phyloP scores from a whole-genome alignment of 352 stramenopile species.

The Pythium folliculosum region DNA sequence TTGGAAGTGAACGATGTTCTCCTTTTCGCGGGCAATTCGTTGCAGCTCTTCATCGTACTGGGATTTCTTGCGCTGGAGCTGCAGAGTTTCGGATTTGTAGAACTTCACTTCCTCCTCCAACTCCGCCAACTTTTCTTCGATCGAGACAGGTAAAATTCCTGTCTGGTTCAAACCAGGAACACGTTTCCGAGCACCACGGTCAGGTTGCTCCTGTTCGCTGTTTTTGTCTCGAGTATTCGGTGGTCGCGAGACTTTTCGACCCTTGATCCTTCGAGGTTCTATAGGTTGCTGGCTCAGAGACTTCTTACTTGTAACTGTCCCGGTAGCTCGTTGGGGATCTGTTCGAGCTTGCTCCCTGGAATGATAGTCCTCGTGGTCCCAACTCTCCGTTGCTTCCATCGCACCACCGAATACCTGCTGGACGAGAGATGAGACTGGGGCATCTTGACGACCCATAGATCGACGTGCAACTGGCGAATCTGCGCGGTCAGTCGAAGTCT shows the following conservation, averaged over 20 bases:
- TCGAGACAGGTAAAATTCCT: constrained; percentile 47
- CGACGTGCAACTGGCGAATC: neutral
- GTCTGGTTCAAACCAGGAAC: constrained; percentile 1
- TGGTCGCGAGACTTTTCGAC: neutral
- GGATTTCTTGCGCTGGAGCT: constrained; percentile 73
- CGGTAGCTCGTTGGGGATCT: neutral
- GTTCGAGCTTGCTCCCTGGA: neutral
- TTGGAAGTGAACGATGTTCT: constrained; percentile 52
- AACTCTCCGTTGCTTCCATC: neutral
- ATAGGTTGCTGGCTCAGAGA: neutral
- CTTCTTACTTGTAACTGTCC: neutral
- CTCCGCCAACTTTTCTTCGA: constrained; percentile 83
- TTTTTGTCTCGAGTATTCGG: neutral
- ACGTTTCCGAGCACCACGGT: neutral
- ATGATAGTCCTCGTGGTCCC: neutral
- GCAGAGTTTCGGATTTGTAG: constrained; percentile 81
- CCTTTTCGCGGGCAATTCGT: constrained; percentile 52
- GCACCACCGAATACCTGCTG: constrained; percentile 53
- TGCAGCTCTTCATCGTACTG: constrained; percentile 65
- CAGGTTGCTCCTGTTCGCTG: neutral
- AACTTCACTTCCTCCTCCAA: constrained; percentile 86
- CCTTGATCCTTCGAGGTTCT: neutral
- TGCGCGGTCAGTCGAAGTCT: neutral
- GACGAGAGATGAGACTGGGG: constrained; percentile 54
- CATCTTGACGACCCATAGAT: constrained; percentile 10